Evolutionary conservation across 106 monocot species (phyloP).

Genomic region (Dioscorea zingiberensis): DNA sequence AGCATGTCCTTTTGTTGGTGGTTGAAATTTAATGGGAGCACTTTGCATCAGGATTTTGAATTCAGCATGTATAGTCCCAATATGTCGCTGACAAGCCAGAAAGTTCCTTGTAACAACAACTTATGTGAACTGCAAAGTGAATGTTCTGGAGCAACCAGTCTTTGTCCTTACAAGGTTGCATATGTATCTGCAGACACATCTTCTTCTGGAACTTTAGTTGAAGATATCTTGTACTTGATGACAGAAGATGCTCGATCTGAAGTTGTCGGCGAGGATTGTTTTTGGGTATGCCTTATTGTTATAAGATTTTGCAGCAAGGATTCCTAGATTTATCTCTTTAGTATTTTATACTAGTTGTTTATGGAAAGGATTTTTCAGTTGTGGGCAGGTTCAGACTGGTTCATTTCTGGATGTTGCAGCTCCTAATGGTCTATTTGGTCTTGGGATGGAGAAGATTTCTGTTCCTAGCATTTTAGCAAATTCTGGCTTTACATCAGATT

Average conservation of each 20-base stretch:
- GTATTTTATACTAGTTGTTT: neutral
- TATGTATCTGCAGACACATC: constrained; percentile 84
- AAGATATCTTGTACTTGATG: constrained; percentile 78
- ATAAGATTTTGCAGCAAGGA: too few relatives aligned
- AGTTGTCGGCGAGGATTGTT: constrained; percentile 44
- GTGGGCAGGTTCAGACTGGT: constrained; percentile 87
- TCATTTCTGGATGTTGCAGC: constrained; percentile 82
- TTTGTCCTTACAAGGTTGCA: constrained; percentile 61
- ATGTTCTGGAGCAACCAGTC: constrained; percentile 30
- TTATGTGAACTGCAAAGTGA: constrained; percentile 43
- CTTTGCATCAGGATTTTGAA: constrained; percentile 35
- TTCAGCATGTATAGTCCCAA: constrained; percentile 65
- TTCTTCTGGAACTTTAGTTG: constrained; percentile 66
- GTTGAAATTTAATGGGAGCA: too few relatives aligned
- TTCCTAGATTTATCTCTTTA: too few relatives aligned
- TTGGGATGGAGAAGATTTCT: constrained; percentile 74
- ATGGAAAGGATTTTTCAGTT: constrained; percentile 32
- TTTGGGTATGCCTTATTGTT: constrained; percentile 56
- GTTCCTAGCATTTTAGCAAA: constrained; percentile 85
- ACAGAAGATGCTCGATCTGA: constrained; percentile 43
- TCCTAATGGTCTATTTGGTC: constrained; percentile 92
- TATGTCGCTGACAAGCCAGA: constrained; percentile 64
- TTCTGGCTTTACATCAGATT: constrained; percentile 63
- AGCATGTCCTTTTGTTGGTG: too few relatives aligned
- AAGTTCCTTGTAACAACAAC: constrained; percentile 55